Evolutionary conservation across 768 basidiomycete species (phyloP), one percentile per base, ranked within the genome.

Genomic region (Podaxis mareebaensis): DNA sequence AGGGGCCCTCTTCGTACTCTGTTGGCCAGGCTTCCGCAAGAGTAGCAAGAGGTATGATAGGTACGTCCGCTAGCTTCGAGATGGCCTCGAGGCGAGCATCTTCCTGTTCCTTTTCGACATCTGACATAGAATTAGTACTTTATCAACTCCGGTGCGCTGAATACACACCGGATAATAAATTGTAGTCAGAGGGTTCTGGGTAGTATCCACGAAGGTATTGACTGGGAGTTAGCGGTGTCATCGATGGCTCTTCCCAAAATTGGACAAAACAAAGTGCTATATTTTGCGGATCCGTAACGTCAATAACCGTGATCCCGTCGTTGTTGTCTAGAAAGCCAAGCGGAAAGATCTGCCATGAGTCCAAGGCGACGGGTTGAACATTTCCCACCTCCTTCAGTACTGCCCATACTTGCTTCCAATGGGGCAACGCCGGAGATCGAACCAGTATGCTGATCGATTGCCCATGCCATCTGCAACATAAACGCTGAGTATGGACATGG

Each of bases 221-320:
- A 7, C 22, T 28, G 4, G 62, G 53, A 11, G 62, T 63, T 39
- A 63, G 36, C 2, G 57, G 57, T 15, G 28, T 22, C 17, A 46
- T 10, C 20, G 20, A 10, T 26, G n/a, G 8, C 20, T 12, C 53
- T 51, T 61, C 33, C 56, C 56, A 39, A 38, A 12, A 26, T 10
- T 49, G 30, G 17, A 70, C 60, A 61, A 74, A 74, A 58, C 74
- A 72, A 63, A 74, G 75, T 1, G 72, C 58, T 20, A 73, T 70
- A 36, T 69, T 58, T 36, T 65, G 53, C 0, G 72, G 74, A 60
- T 73, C 67, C 2, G 76, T 73, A 26, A 78, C 64, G 57, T 78
- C 78, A 15, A 76, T 68, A 22, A 77, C 67, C 11, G 76, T 74
- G 4, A 77, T 71, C 0, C 76, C 76, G 48, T 76, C 74, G 63